Base-by-base conservation (phyloP, 176 grass and related monocot species). In the Avena insularis region DNA sequence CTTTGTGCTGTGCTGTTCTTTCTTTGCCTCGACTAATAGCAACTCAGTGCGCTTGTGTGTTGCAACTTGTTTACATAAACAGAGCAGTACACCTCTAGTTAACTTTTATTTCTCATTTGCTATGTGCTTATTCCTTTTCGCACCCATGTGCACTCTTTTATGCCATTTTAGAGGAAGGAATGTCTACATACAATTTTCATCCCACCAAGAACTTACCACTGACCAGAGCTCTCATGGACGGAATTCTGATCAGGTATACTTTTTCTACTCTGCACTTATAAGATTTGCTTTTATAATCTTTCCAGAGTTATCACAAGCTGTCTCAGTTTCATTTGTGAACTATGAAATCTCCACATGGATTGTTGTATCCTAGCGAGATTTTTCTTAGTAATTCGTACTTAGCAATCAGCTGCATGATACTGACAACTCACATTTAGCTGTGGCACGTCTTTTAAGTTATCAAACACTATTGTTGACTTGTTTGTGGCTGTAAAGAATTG, bases 171-270 rank as follows among this genome's bases (percentile, higher is more conserved):
- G 97, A 89, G 97, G 97, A 87, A 90, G 97, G 89, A 96, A 99
- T 96, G 77, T 99, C 31, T 99, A 99, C 77, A 89, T 99, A 82
- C 97, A 99, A 53, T 99, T 96, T 82, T 99, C 97, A 58, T 99
- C 97, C 20, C 97, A 99, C 79, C 97, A 99, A 86, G 97, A 99
- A 59, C 88, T 99, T 71, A 99, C 97, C 65, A 99, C 97, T 36
- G 94, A 99, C 59, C 92, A 94, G 57, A 99, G 92, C 57, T 94
- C 97, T 86, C 97, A 99, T 88, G 88, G 89, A 79, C 79, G 97
- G 48, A 93, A 93, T 79, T 88, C 94, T 92, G 94, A 99, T 93
- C 97, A 96, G 94, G 97, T 99, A 85, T 86, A 40, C 17, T 61
- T 75, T 75, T 56, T 68, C 48, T 38, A 20, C 79, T 80, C 36